phyloP scores from a whole-genome alignment of 495 filamentous ascomycete species.

The Sordaria brevicollis region DNA sequence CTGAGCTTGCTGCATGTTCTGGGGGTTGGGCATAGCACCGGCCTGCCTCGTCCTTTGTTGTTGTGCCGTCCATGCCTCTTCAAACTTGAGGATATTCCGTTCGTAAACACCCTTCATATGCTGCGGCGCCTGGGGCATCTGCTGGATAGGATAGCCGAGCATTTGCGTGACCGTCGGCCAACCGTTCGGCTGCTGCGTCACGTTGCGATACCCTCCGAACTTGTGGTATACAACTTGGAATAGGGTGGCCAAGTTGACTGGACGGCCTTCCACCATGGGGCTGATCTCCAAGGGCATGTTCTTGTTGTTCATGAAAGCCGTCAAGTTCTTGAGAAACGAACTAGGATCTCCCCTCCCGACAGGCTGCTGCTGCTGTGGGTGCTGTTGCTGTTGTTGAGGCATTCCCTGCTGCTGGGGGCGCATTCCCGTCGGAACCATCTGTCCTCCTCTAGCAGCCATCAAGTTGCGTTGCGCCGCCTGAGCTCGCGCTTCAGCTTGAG shows the following conservation, averaged over 20 bases:
- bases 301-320: slow-evolving; percentile 59
- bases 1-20: slow-evolving; percentile 23
- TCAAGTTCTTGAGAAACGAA: slow-evolving; percentile 65
- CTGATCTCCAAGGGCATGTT: slow-evolving; percentile 58
- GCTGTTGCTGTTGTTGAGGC: slow-evolving; percentile 15
- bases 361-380: slow-evolving; percentile 7
- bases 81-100: slow-evolving; percentile 61
- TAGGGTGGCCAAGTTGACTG: slow-evolving; percentile 60
- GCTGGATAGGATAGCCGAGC: slow-evolving; percentile 55
- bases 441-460: slow-evolving; percentile 37
- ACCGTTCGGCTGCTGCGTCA: slow-evolving; percentile 48
- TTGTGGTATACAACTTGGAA: slow-evolving; percentile 66
- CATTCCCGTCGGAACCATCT: slow-evolving; percentile 35
- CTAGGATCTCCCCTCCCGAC: slow-evolving; percentile 37
- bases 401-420: slow-evolving; percentile 25
- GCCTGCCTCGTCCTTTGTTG: slow-evolving; percentile 49
- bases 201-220: slow-evolving; percentile 62
- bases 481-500: slow-evolving; percentile 25
- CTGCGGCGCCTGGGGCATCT: slow-evolving; percentile 51
- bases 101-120: slow-evolving; percentile 67
- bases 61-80: slow-evolving; percentile 54
- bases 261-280: slow-evolving; percentile 59
- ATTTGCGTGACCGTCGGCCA: slow-evolving; percentile 64
- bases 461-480: slow-evolving; percentile 34
- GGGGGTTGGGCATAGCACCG: slow-evolving; percentile 10